These are phyloP conservation scores for Magnaporthiopsis rhizophila DNA, from an alignment of 2,329 filamentous ascomycete species.

Conservation along the genomic window DNA sequence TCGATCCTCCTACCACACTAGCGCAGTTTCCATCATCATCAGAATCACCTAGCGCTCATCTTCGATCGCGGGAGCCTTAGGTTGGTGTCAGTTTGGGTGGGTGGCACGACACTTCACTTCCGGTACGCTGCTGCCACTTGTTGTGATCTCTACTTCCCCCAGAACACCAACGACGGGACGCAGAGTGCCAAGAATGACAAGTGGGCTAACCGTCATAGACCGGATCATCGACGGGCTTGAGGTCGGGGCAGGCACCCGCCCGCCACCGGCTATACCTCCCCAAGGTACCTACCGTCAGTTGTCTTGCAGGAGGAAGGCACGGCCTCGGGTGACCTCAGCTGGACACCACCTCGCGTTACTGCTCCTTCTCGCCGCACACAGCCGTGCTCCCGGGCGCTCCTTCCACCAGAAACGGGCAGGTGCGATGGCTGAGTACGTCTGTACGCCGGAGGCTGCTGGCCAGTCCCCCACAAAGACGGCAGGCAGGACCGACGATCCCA, in stretches of 20 bases:
- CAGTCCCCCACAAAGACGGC: neutral
- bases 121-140: neutral
- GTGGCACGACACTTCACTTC: neutral
- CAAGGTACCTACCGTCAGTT: neutral
- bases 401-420: neutral
- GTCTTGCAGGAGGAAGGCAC: neutral
- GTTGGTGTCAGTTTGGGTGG: neutral
- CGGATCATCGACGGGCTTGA: too few species aligned
- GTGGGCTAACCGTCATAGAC: neutral
- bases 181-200: neutral
- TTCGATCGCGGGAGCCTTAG: neutral
- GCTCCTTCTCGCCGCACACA: neutral
- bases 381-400: neutral
- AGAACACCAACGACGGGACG: neutral
- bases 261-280: neutral
- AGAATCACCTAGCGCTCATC: neutral
- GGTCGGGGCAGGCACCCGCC: neutral
- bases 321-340: neutral
- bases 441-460: neutral
- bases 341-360: neutral
- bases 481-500: neutral
- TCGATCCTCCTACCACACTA: neutral
- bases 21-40: neutral
- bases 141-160: neutral
- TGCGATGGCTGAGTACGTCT: neutral